Evolutionary conservation across 345 rosid genomes (phyloP).

Genomic region (Nephelium lappaceum): DNA sequence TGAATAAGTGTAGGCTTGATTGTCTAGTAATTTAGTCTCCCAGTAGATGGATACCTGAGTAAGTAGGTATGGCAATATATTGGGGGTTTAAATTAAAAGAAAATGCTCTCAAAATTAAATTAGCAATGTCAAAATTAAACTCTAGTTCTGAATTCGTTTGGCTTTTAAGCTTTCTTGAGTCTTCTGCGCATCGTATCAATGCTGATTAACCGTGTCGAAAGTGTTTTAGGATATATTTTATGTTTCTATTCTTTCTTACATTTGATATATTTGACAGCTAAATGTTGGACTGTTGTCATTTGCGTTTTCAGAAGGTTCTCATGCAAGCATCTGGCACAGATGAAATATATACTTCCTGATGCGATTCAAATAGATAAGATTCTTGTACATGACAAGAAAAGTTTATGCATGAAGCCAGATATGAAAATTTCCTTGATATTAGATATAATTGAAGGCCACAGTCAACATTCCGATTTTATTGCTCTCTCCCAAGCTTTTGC

Average conservation of each 20-base stretch:
- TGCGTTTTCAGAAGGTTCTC: conserved; percentile 39
- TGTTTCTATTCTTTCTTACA: background rate
- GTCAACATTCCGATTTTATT: conserved; percentile 37
- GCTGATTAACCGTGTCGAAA: no score
- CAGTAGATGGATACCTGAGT: background rate
- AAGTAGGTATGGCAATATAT: background rate
- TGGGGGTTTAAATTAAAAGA: background rate
- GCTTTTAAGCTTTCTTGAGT: no score
- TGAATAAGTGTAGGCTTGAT: background rate
- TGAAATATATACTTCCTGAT: conserved; percentile 52
- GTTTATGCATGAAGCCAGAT: conserved; percentile 49
- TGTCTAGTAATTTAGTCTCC: background rate
- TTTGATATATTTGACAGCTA: background rate
- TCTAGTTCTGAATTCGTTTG: no score
- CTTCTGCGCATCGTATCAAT: no score
- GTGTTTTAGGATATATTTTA: background rate
- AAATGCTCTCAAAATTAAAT: background rate
- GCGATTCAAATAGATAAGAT: conserved; percentile 44
- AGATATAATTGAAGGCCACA: conserved; percentile 37
- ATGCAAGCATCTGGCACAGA: conserved; percentile 45
- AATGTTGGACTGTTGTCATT: background rate
- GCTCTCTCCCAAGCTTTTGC: conserved; percentile 41
- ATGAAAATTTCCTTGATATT: conserved; percentile 41
- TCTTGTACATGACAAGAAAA: conserved; percentile 47
- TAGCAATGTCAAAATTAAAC: no score